Conservation (phyloP, 2,329 filamentous ascomycete genomes). For the Chlorencoelia australis region DNA sequence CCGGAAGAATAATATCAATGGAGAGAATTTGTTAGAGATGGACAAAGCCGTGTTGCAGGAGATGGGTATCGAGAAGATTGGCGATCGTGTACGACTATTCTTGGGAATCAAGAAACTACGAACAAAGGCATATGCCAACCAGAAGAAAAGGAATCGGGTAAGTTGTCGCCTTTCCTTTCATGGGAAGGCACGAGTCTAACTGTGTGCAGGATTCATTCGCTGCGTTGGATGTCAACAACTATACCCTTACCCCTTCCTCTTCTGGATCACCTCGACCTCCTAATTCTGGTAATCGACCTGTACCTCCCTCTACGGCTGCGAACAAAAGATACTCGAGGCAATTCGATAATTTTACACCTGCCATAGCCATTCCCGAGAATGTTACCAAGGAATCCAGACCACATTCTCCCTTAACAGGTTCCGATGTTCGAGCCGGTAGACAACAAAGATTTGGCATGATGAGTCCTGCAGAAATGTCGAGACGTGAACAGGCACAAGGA, state of each 20-base stretch:
- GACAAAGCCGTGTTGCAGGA: slow-evolving; percentile 94
- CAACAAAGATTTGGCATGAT: slow-evolving; percentile 46
- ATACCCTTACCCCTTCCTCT: slow-evolving; percentile 47
- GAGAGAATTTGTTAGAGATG: slow-evolving; percentile 92
- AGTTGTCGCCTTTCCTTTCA: slow-evolving; percentile 23
- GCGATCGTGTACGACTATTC: slow-evolving; percentile 86
- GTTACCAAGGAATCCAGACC: slow-evolving; percentile 54
- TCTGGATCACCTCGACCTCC: slow-evolving; percentile 55
- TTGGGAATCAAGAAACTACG: slow-evolving; percentile 75
- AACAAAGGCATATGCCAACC: slow-evolving; percentile 64
- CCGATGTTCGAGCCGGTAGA: slow-evolving; percentile 20
- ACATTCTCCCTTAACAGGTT: slow-evolving; percentile 47
- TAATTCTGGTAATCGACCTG: slow-evolving; percentile 39
- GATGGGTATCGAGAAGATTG: slow-evolving; percentile 97
- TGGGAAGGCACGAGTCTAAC: slow-evolving; percentile 8
- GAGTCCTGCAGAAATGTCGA: slow-evolving; percentile 43
- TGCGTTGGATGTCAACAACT: slow-evolving; percentile 53
- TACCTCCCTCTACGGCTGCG: slow-evolving; percentile 34
- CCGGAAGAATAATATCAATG: slow-evolving; percentile 89
- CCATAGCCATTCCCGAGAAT: slow-evolving; percentile 27
- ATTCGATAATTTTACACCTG: slow-evolving; percentile 34
- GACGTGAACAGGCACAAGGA: slow-evolving; percentile 38
- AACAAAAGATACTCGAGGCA: slow-evolving; percentile 58
- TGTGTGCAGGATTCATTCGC: slow-evolving; percentile 67
- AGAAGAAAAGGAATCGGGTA: slow-evolving; percentile 80